phyloP scores from a whole-genome alignment of 352 stramenopile genomes.

The Pythium phragmiticola region DNA sequence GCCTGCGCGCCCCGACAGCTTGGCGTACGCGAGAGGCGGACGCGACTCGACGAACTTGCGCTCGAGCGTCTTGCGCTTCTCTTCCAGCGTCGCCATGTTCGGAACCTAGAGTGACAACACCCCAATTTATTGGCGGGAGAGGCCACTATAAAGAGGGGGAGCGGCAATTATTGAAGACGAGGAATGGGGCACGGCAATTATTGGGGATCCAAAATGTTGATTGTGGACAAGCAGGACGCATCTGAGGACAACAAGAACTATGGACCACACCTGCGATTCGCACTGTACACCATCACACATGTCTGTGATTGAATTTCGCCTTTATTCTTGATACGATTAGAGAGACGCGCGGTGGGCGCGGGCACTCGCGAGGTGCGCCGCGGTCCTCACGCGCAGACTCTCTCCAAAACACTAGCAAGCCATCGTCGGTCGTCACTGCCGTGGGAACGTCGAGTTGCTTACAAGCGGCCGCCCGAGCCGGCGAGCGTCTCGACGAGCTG shows the following conservation, averaged over 20 bases:
- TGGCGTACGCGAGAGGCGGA: conserved; percentile 78
- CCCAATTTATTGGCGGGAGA: conserved; percentile 7
- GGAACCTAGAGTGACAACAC: background rate
- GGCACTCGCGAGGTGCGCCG: conserved; percentile 1
- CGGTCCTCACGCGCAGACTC: background rate
- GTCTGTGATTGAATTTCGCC: conserved; percentile 60
- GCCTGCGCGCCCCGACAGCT: conserved; percentile 57
- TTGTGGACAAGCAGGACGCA: too few relatives aligned
- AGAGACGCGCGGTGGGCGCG: conserved; percentile 37
- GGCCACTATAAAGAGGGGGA: background rate
- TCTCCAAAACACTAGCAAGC: conserved; percentile 31
- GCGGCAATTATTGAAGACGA: background rate
- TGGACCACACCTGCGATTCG: background rate
- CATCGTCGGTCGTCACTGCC: background rate
- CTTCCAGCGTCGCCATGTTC: conserved; percentile 39
- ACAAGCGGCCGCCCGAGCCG: conserved; percentile 87
- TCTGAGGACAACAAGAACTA: too few relatives aligned
- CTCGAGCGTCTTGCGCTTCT: conserved; percentile 78
- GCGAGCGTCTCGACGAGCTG: conserved; percentile 87
- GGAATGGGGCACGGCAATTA: background rate
- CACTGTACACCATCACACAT: conserved; percentile 3
- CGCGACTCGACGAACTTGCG: conserved; percentile 75
- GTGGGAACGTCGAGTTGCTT: conserved; percentile 31
- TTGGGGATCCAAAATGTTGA: background rate
- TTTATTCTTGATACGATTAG: conserved; percentile 83